Base-by-base conservation (phyloP, 345 rosid genomes). In the Eucalyptus coolabah region DNA sequence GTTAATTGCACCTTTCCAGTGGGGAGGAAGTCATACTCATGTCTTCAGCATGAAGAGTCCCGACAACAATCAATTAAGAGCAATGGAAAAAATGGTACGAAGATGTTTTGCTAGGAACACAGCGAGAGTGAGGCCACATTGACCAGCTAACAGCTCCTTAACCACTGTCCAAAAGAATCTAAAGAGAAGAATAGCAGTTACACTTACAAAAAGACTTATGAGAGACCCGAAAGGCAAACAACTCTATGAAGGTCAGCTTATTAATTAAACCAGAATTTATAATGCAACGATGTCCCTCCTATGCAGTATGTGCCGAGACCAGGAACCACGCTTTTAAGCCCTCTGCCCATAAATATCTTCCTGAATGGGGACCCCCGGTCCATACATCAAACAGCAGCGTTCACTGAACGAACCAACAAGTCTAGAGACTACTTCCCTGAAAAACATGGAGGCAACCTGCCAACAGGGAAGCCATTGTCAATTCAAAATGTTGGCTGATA, bases 401-500 rank as follows among this genome's bases (percentile, higher is more conserved):
- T 98, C 97, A 30, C 92, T 94, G 91, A 96, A 97, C 60, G 99
- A 96, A 80, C 98, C 95, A 72, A 96, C 95, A 89, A 98, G 90
- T 93, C 94, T 93, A 49, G 98, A 93, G 86, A 95, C 98, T 40
- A 97, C 98, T 92, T 97, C 99, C 93, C 95, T 98, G 54, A 98
- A 95, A 90, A 98, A 94, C 98, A 96, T 91, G 12, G 97, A 94
- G 56, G 98, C 98, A 86, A 93, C 97, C 97, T 98, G 94, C 69
- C 85, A 87, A 87, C 5, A 72, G 83, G 86, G 80, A 88, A 54
- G 24, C 87, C 67, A 26, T 42, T 40, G 11, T 12, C 86, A 89
- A 82, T 19, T 51, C 34, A 82, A 45, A 19, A 54, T 69, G 85
- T 87, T 8, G 69, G 44, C 86, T 4, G 23, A 50, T 42, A 18